These are phyloP conservation scores for Carallia brachiata DNA, from an alignment of 345 rosid species.

Conservation along the genomic window DNA sequence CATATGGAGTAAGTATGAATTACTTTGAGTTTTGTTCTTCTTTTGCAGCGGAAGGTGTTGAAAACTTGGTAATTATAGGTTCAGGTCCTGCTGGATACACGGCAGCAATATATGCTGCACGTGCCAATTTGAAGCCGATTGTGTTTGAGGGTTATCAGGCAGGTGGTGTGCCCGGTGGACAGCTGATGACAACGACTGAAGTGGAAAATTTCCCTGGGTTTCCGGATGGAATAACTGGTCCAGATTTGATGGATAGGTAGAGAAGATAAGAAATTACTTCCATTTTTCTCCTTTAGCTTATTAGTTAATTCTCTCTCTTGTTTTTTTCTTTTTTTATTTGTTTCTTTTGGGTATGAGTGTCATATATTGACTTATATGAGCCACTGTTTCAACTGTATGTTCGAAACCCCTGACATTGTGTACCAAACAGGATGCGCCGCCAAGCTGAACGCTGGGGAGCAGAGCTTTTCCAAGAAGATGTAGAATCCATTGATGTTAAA, in stretches of 20 bases:
- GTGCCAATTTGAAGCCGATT: slow-evolving; percentile 97
- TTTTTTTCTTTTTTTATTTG: neutral
- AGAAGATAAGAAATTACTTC: neutral
- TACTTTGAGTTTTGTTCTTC: neutral
- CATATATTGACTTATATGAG: neutral
- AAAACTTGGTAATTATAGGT: slow-evolving; percentile 87
- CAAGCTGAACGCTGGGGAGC: slow-evolving; percentile 99
- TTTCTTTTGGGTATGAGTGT: neutral
- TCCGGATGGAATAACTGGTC: slow-evolving; percentile 98
- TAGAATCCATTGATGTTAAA: slow-evolving; percentile 68
- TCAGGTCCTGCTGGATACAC: slow-evolving; percentile 99
- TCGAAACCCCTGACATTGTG: slow-evolving; percentile 9
- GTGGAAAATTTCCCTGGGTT: slow-evolving; percentile 98
- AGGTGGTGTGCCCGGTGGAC: slow-evolving; percentile 99
- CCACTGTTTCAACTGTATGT: neutral
- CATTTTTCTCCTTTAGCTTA: neutral
- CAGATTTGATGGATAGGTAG: slow-evolving; percentile 97
- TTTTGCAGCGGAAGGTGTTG: slow-evolving; percentile 63
- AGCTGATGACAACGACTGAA: slow-evolving; percentile 95
- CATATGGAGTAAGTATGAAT: neutral
- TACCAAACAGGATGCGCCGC: slow-evolving; percentile 64
- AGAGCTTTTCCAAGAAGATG: slow-evolving; percentile 87
- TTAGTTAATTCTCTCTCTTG: neutral
- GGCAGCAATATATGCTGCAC: slow-evolving; percentile 94
- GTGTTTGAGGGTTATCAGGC: slow-evolving; percentile 94